Percentiles rank a stretch among this genome's conserved stretches.
Evolutionary conservation across 148 eudicot species (phyloP).

Genomic region (Rhododendron vialii): DNA sequence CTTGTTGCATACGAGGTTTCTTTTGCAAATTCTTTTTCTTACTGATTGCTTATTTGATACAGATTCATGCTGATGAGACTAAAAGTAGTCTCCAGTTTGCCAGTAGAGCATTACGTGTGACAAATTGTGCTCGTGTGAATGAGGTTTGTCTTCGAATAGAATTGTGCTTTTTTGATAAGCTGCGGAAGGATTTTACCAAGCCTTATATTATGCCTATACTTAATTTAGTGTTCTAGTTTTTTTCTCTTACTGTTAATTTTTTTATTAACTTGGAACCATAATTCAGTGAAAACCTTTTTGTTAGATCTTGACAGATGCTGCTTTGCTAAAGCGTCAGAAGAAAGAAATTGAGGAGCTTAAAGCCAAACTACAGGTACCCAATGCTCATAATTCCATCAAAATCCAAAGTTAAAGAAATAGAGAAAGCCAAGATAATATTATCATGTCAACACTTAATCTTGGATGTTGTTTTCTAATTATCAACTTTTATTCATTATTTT

Average conservation of each 20-base stretch:
- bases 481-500: background rate
- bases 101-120: conserved; percentile 94
- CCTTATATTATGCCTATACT: background rate
- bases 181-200: background rate
- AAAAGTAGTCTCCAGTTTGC: conserved; percentile 98
- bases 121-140: conserved; percentile 90
- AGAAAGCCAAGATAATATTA: background rate
- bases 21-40: conserved; percentile 1
- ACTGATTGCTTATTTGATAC: conserved; percentile 21
- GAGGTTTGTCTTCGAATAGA: conserved; percentile 48
- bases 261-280: background rate
- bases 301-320: conserved; percentile 96
- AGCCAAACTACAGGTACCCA: conserved; percentile 76
- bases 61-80: conserved; percentile 98
- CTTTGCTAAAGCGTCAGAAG: conserved; percentile 92
- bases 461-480: background rate
- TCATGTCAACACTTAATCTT: background rate
- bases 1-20: background rate
- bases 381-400: background rate
- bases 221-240: background rate
- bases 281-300: conserved; percentile 3
- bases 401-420: background rate
- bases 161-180: background rate
- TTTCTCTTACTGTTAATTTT: background rate
- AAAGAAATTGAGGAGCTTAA: conserved; percentile 96